A percentile compares a stretch with the other conserved stretches of the same genome.
Evolutionary conservation across 495 filamentous ascomycete genomes (phyloP).

Genomic region (Poronia punctata): DNA sequence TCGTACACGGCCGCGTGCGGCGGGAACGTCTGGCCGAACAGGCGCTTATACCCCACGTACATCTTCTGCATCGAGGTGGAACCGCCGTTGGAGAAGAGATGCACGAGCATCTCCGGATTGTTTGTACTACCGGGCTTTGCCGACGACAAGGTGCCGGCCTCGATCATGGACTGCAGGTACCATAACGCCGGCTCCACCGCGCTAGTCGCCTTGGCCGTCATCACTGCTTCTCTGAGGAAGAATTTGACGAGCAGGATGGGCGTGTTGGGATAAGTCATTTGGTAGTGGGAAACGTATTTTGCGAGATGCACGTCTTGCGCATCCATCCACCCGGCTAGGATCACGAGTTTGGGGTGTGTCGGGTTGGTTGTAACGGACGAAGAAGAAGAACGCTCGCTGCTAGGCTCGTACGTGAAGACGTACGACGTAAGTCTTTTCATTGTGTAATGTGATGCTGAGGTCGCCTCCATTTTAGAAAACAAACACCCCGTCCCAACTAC

Average conservation of each 20-base stretch:
- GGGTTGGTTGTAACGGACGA: not conserved
- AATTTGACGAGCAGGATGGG: constrained; percentile 36
- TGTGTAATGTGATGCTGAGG: constrained; percentile 21
- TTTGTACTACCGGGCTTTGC: constrained; percentile 8
- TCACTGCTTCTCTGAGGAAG: constrained; percentile 20
- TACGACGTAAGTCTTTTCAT: constrained; percentile 32
- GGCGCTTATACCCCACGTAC: constrained; percentile 14
- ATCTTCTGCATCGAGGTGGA: constrained; percentile 19
- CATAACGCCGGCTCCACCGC: constrained; percentile 17
- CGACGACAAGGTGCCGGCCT: constrained; percentile 15
- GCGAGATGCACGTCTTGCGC: constrained; percentile 38
- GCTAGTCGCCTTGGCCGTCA: constrained; percentile 1
- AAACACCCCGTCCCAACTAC: too few species aligned
- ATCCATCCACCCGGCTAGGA: constrained; percentile 40
- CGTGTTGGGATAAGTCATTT: constrained; percentile 29
- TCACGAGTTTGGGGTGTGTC: constrained; percentile 30
- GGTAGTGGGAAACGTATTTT: constrained; percentile 39
- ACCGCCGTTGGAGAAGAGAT: constrained; percentile 43
- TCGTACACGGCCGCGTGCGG: constrained; percentile 31
- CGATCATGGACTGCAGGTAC: constrained; percentile 17
- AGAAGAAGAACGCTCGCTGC: not conserved
- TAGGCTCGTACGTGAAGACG: constrained; percentile 32
- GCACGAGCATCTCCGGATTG: constrained; percentile 30
- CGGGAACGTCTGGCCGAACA: constrained; percentile 21
- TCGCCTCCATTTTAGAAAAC: constrained; percentile 18